Evolutionary conservation across 331 rosid genomes (phyloP), one percentile per base, ranked within the genome.

Genomic region (Malus hybrid): DNA sequence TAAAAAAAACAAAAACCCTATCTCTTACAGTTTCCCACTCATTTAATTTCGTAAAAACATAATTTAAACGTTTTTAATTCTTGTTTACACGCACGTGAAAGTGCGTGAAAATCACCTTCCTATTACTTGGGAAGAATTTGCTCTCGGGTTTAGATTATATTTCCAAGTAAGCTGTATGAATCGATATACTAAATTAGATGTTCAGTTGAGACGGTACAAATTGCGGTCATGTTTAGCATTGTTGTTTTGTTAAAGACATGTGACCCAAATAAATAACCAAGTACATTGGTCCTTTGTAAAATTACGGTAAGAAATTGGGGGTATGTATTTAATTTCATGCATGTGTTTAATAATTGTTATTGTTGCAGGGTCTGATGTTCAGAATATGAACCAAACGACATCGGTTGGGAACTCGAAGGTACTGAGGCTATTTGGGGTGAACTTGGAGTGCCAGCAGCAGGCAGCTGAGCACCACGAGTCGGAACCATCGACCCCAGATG

Each of bases 381-480:
- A 80, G 85, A 85, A 30, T 15, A 15, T 61, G 66, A 26, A 64
- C 26, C 86, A 80, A 79, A 82, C 79, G 82, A 76, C 86, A 82
- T 24, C 81, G 78, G 66, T 26, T 60, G 86, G 76, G 76, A 83
- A 65, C 77, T 88, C 90, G 6, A 92, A 76, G 89, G 87, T 86
- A 61, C 80, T 94, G 71, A 86, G 99, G 91, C 85, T 94, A 53
- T 94, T 94, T 78, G 99, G 99, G 19, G 99, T 94, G 74, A 89
- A 94, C 91, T 72, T 95, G 90, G 96, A 90, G 80, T 94, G 96
- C 80, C 71, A 84, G 48, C 80, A 42, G 29, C 34, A 30, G 36
- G 68, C 44, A 14, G 42, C 6, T 4, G 73, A 32, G 22, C 33
- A 86, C 6, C 39, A 87, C 5, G 70, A 80, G 64, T 78, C 86